A percentile compares a stretch with the other conserved stretches of the same genome.
Evolutionary conservation across 1,284 basidiomycete genomes (phyloP).

Genomic region (Ganoderma lingzhi): DNA sequence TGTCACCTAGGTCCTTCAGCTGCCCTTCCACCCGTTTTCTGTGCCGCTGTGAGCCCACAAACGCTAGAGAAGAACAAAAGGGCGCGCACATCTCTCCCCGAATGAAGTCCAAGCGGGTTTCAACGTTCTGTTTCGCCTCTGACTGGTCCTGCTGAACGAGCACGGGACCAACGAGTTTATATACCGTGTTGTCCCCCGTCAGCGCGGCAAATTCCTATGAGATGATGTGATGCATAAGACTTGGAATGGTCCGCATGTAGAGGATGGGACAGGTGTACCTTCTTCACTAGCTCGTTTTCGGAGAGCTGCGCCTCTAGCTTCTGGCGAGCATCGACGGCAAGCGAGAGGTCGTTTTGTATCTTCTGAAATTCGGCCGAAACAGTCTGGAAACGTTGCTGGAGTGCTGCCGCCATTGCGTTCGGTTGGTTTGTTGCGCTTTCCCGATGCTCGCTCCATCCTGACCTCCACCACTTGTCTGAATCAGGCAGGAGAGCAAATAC

Average conservation of each 20-base stretch:
- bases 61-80: constrained; percentile 6
- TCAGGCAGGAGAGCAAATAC: constrained; percentile 9
- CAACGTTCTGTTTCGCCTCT: constrained; percentile 91
- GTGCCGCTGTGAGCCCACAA: constrained; percentile 14
- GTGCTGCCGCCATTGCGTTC: constrained; percentile 46
- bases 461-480: not conserved
- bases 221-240: not conserved
- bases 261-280: constrained; percentile 55
- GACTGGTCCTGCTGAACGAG: constrained; percentile 90
- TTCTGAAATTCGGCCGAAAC: constrained; percentile 82
- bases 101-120: constrained; percentile 94
- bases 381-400: constrained; percentile 67
- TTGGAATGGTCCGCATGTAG: not conserved
- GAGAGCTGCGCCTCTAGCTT: constrained; percentile 88
- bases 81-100: constrained; percentile 83
- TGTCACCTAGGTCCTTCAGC: constrained; percentile 78
- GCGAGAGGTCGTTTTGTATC: constrained; percentile 77
- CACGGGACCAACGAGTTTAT: constrained; percentile 93
- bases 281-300: constrained; percentile 93
- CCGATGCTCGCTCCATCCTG: not conserved
- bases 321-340: constrained; percentile 81
- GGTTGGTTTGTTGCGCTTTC: not conserved
- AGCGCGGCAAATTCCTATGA: constrained; percentile 85
- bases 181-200: constrained; percentile 83
- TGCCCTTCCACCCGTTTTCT: constrained; percentile 86